Evolutionary conservation across 1,139 yeast species (phyloP).

Genomic region (Kurtzmaniella natalensis): DNA sequence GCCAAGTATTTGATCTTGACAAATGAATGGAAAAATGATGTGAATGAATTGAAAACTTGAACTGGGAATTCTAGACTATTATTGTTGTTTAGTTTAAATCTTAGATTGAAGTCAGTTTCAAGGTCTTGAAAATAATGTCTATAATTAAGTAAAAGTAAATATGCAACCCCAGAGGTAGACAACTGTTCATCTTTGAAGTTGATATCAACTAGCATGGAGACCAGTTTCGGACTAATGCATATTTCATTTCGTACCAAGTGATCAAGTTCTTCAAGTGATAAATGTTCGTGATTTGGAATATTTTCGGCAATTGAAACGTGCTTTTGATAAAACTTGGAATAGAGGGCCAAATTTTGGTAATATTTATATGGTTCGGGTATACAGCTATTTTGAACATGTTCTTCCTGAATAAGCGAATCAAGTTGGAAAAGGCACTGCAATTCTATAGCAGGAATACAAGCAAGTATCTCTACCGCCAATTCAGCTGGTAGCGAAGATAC

Average conservation of each 20-base stretch:
- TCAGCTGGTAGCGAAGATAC: slow-evolving; percentile 7
- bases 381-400: background rate
- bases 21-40: background rate
- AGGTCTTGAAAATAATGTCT: background rate
- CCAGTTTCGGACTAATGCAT: slow-evolving; percentile 16
- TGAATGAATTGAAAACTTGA: background rate
- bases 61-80: background rate
- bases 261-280: slow-evolving; percentile 10
- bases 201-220: slow-evolving; percentile 10
- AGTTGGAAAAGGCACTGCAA: slow-evolving; percentile 2
- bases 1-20: slow-evolving; percentile 1
- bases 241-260: slow-evolving; percentile 15
- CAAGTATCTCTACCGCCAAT: slow-evolving; percentile 4
- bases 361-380: background rate
- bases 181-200: slow-evolving; percentile 4
- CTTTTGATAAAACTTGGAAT: slow-evolving; percentile 3
- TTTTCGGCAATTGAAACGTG: background rate
- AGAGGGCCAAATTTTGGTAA: slow-evolving; percentile 6
- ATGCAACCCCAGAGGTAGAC: background rate
- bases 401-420: background rate
- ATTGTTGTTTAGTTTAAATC: background rate
- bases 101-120: background rate
- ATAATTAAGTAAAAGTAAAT: background rate
- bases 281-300: slow-evolving; percentile 3
- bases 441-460: slow-evolving; percentile 2